A percentile compares a stretch with the other conserved stretches of the same genome.
Conservation (phyloP, 176 grass and related monocot species). For the Carex cristatella region DNA sequence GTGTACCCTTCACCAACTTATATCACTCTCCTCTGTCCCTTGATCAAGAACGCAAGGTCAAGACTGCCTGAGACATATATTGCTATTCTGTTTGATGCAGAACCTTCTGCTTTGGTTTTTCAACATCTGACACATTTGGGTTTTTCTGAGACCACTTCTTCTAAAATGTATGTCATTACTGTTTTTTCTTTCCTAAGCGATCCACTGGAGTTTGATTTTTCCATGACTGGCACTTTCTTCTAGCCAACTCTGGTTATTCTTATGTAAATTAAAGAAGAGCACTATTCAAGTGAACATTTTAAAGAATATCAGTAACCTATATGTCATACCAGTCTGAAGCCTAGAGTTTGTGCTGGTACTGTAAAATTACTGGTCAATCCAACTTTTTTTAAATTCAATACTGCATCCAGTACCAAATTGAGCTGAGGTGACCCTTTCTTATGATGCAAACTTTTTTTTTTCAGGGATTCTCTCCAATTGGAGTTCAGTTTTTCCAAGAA, state of each 20-base stretch:
- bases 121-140: background rate
- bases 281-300: background rate
- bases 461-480: constrained; percentile 16
- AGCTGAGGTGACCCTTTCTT: background rate
- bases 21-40: too few relatives aligned
- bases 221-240: background rate
- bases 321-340: background rate
- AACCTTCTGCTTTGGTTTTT: background rate
- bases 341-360: background rate
- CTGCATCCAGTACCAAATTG: background rate
- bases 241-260: background rate
- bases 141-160: background rate
- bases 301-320: background rate
- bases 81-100: background rate
- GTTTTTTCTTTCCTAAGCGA: background rate
- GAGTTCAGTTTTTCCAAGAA: constrained; percentile 16
- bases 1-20: too few relatives aligned
- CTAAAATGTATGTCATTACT: constrained; percentile 15
- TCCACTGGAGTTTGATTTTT: background rate
- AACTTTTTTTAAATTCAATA: background rate
- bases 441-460: background rate
- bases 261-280: background rate
- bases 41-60: too few relatives aligned
- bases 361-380: background rate
- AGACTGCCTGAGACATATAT: too few relatives aligned